Percentiles rank a stretch among this genome's conserved stretches.
Conservation (phyloP, 1,139 yeast species). For the Pneumocystis canis region DNA sequence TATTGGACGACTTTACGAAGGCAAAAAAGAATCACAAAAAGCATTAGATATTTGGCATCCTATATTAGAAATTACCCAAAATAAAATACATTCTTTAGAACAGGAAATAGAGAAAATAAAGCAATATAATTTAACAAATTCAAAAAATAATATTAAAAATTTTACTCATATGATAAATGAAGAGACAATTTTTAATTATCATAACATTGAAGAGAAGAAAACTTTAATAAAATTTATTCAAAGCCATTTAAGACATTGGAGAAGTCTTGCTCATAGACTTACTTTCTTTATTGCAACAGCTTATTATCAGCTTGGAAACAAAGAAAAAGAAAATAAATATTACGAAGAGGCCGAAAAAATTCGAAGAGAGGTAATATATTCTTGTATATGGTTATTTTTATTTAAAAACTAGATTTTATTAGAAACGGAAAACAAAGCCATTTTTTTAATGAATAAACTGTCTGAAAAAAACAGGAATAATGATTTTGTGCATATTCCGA, state of each 20-base stretch:
- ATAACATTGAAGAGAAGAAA: slow-evolving; percentile 4
- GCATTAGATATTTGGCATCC: slow-evolving; percentile 35
- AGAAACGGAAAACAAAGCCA: slow-evolving; percentile 19
- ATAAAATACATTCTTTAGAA: slow-evolving; percentile 22
- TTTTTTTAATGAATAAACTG: slow-evolving; percentile 16
- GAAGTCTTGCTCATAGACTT: slow-evolving; percentile 55
- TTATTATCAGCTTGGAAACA: slow-evolving; percentile 42
- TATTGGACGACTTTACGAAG: slow-evolving; percentile 53
- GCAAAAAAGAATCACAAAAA: slow-evolving; percentile 33
- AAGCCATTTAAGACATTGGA: slow-evolving; percentile 28
- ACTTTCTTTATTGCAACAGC: slow-evolving; percentile 72
- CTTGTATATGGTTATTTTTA: slow-evolving; percentile 19
- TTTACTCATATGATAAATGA: slow-evolving; percentile 14
- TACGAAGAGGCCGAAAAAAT: slow-evolving; percentile 52
- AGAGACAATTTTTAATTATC: not conserved
- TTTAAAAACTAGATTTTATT: slow-evolving; percentile 9
- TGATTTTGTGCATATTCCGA: slow-evolving; percentile 19
- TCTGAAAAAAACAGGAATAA: slow-evolving; percentile 13
- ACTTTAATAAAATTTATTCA: slow-evolving; percentile 17
- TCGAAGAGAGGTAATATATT: slow-evolving; percentile 40
- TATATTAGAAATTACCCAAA: slow-evolving; percentile 26
- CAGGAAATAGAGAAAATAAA: slow-evolving; percentile 17
- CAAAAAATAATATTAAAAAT: slow-evolving; percentile 21
- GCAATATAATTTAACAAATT: slow-evolving; percentile 14
- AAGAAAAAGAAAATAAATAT: slow-evolving; percentile 31